phyloP scores from a whole-genome alignment of 805 yeast species.

The Cyberlindnera americana region DNA sequence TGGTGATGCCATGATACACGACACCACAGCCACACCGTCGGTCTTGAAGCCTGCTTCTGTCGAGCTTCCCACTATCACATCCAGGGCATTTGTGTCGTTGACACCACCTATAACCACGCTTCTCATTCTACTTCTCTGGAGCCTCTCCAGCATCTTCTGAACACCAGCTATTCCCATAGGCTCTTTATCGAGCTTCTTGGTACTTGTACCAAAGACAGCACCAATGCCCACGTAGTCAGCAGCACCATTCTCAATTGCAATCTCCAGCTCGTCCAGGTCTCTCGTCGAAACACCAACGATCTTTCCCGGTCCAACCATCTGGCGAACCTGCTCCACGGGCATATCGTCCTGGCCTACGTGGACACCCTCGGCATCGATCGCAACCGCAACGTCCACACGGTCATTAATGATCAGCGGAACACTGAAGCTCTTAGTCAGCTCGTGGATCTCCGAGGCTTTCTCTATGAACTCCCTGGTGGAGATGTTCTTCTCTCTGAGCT shows the following conservation, averaged over 20 bases:
- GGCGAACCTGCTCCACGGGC: constrained; percentile 50
- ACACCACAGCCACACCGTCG: constrained; percentile 88
- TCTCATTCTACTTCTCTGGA: constrained; percentile 39
- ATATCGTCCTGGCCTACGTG: constrained; percentile 94
- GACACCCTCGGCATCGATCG: constrained; percentile 85
- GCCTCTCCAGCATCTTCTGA: constrained; percentile 45
- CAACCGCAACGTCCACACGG: constrained; percentile 83
- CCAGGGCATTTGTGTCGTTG: constrained; percentile 56
- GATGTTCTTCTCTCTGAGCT: constrained; percentile 73
- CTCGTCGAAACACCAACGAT: constrained; percentile 79
- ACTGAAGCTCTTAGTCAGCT: constrained; percentile 51
- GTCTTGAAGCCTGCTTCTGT: constrained; percentile 41
- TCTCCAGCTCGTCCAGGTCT: constrained; percentile 49
- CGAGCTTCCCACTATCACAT: constrained; percentile 44
- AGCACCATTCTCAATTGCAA: constrained; percentile 40
- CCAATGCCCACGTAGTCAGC: constrained; percentile 88
- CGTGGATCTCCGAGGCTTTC: constrained; percentile 58
- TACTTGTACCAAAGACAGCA: constrained; percentile 67
- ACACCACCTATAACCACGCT: constrained; percentile 84
- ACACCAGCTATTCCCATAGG: constrained; percentile 75
- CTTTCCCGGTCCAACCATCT: constrained; percentile 66
- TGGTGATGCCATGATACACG: constrained; percentile 69
- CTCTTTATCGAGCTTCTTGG: constrained; percentile 53
- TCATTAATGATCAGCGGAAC: constrained; percentile 86
- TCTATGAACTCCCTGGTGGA: constrained; percentile 66